phyloP scores from a whole-genome alignment of 441 rosid genomes.

The Theobroma grandiflorum region DNA sequence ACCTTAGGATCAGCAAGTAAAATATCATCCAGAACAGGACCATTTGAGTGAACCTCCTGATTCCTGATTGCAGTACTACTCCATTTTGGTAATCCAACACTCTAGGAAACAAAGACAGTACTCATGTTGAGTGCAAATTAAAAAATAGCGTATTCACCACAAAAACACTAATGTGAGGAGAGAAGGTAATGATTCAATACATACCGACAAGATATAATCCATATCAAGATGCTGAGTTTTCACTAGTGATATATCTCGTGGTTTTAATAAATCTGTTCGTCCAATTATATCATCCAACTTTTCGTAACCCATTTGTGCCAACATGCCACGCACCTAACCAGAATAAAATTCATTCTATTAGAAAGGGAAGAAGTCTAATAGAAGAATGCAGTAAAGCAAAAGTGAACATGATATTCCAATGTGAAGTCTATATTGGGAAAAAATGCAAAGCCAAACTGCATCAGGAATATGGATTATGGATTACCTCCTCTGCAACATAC shows the following conservation, averaged over 20 bases:
- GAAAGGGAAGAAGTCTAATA: not conserved
- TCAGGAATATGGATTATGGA: slow-evolving; percentile 22
- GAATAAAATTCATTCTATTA: slow-evolving; percentile 7
- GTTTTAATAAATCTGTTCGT: slow-evolving; percentile 73
- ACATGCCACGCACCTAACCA: slow-evolving; percentile 88
- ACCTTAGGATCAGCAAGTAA: slow-evolving; percentile 93
- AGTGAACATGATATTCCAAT: not conserved
- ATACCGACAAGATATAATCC: slow-evolving; percentile 76
- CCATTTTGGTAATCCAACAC: slow-evolving; percentile 84
- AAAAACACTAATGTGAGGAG: slow-evolving; percentile 19
- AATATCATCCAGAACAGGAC: slow-evolving; percentile 83
- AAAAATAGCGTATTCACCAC: not conserved
- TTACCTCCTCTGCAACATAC: slow-evolving; percentile 99
- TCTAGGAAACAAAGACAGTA: slow-evolving; percentile 49
- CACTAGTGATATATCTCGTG: slow-evolving; percentile 90
- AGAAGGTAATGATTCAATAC: slow-evolving; percentile 36
- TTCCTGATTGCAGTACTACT: slow-evolving; percentile 91
- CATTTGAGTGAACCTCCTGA: slow-evolving; percentile 90
- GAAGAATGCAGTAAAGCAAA: not conserved
- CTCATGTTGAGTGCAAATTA: slow-evolving; percentile 25
- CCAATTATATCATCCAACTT: slow-evolving; percentile 96
- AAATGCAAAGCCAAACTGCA: slow-evolving; percentile 19
- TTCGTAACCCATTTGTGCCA: slow-evolving; percentile 89
- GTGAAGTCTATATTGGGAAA: slow-evolving; percentile 22
- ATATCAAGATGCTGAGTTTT: slow-evolving; percentile 99